Conservation (phyloP, 2,329 filamentous ascomycete genomes). For the Ophiocordyceps sinensis region DNA sequence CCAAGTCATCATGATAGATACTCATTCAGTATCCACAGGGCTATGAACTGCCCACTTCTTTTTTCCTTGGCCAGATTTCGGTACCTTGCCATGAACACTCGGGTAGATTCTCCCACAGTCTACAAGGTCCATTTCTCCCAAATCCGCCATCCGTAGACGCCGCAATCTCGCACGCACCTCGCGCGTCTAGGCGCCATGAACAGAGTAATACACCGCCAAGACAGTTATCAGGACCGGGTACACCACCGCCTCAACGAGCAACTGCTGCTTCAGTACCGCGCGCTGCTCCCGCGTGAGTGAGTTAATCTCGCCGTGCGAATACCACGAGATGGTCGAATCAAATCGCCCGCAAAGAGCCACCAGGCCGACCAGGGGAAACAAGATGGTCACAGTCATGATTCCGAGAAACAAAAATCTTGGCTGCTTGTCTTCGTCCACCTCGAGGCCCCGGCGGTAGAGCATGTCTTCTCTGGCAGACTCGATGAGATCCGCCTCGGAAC, state of each 20-base stretch:
- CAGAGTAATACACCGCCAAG: slow-evolving; percentile 16
- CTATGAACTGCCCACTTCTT: too few relatives aligned
- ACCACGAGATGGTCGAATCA: slow-evolving; percentile 31
- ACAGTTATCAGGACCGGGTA: slow-evolving; percentile 17
- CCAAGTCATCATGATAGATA: neutral
- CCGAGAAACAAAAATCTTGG: slow-evolving; percentile 22
- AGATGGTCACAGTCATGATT: slow-evolving; percentile 22
- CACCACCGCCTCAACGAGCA: slow-evolving; percentile 19
- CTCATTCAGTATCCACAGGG: neutral
- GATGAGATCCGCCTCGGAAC: slow-evolving; percentile 16
- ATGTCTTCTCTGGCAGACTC: slow-evolving; percentile 16
- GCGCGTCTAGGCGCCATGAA: slow-evolving; percentile 2
- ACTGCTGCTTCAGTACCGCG: slow-evolving; percentile 18
- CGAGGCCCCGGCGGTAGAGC: slow-evolving; percentile 12
- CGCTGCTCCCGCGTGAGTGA: slow-evolving; percentile 20
- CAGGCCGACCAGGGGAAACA: slow-evolving; percentile 32
- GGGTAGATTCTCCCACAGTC: too few relatives aligned
- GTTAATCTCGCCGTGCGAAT: slow-evolving; percentile 29
- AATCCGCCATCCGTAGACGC: neutral
- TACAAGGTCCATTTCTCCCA: neutral
- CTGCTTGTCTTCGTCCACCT: slow-evolving; percentile 12
- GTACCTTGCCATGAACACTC: too few relatives aligned
- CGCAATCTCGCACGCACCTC: neutral
- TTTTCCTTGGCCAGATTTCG: too few relatives aligned
- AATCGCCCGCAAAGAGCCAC: slow-evolving; percentile 29